Percentiles rank a stretch among this genome's conserved stretches.
phyloP scores from a whole-genome alignment of 2,329 filamentous ascomycete species.

The Diplocarpon mali region DNA sequence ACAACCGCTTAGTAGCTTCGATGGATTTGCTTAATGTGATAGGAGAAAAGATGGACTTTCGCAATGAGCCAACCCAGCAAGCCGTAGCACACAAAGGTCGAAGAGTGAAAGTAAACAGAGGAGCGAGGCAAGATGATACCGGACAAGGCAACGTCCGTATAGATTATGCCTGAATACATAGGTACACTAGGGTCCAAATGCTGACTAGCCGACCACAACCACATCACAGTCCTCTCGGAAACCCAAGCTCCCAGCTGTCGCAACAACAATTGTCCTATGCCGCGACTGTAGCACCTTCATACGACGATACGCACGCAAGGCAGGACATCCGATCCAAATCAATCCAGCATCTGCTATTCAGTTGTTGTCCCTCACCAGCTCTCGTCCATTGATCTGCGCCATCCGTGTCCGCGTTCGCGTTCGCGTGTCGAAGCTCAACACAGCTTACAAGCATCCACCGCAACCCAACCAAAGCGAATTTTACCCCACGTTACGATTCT shows the following conservation, averaged over 20 bases:
- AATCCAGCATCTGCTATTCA: not conserved
- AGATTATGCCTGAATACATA: not conserved
- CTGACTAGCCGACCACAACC: not conserved
- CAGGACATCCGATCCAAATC: no score
- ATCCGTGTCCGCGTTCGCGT: not conserved
- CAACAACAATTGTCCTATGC: not conserved
- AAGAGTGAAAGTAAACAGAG: not conserved
- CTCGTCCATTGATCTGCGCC: constrained; percentile 3
- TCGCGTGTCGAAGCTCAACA: not conserved
- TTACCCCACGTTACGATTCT: constrained; percentile 5
- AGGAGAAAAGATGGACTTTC: not conserved
- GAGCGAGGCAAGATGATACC: not conserved
- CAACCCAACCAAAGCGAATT: not conserved
- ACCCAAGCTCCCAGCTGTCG: no score
- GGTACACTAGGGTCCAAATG: not conserved
- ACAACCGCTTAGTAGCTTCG: not conserved
- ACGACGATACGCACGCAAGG: not conserved
- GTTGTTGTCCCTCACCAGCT: constrained; percentile 5
- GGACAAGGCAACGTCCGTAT: not conserved
- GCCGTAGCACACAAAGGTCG: not conserved
- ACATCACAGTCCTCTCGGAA: no score
- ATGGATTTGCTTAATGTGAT: not conserved
- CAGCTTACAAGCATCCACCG: not conserved
- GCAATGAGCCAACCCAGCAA: not conserved
- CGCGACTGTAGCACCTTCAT: not conserved